Evolutionary conservation across 2,329 filamentous ascomycete genomes (phyloP).

Genomic region (Incumbomyces delicatus): DNA sequence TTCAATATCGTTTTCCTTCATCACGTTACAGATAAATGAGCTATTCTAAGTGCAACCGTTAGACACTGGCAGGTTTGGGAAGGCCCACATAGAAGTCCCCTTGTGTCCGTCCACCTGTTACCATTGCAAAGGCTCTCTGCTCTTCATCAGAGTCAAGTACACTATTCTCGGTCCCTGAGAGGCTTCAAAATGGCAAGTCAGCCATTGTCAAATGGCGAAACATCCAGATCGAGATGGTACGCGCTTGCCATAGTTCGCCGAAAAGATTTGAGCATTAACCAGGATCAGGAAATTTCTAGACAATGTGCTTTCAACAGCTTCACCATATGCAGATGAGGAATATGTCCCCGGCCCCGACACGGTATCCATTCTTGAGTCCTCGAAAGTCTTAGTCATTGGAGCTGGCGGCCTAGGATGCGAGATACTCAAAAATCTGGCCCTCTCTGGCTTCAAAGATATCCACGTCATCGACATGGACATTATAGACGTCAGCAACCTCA

Average conservation of each 20-base stretch:
- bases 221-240: constrained; percentile 23
- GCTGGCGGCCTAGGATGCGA: constrained; percentile 93
- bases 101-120: too few species aligned
- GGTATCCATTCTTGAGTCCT: constrained; percentile 51
- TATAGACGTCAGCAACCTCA: constrained; percentile 96
- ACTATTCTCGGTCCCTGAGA: too few species aligned
- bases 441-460: constrained; percentile 93
- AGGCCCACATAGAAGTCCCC: too few species aligned
- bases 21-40: too few species aligned
- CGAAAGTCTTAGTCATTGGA: constrained; percentile 63
- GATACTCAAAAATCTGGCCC: constrained; percentile 88
- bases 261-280: too few species aligned
- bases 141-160: too few species aligned
- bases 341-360: constrained; percentile 43
- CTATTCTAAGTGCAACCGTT: too few species aligned
- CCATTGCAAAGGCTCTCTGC: too few species aligned
- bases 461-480: constrained; percentile 99
- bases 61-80: too few species aligned
- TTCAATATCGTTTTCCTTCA: too few species aligned
- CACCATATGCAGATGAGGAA: constrained; percentile 69
- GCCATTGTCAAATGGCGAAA: constrained; percentile 14
- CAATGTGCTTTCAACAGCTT: constrained; percentile 62
- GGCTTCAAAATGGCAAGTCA: constrained; percentile 10
- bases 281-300: constrained; percentile 70
- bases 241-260: not conserved